Evolutionary conservation across 2,329 filamentous ascomycete species (phyloP).

Genomic region (Albophoma yamanashiensis): DNA sequence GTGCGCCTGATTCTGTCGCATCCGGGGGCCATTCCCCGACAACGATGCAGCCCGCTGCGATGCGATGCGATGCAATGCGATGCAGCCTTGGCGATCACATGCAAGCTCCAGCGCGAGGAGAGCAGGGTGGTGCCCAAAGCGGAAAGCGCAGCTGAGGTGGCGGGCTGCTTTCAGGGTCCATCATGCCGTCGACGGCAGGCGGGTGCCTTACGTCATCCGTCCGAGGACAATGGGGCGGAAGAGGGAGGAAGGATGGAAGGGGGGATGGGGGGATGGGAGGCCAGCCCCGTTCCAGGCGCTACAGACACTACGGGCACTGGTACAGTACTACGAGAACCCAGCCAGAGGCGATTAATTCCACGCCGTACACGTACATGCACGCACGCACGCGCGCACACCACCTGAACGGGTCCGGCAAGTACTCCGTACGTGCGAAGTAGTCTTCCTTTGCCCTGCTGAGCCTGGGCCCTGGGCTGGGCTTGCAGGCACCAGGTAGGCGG

Average conservation of each 20-base stretch:
- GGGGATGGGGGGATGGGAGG: no score
- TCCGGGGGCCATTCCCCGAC: background rate
- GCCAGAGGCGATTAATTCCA: no score
- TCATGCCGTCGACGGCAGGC: background rate
- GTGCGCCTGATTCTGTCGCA: background rate
- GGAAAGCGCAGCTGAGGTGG: background rate
- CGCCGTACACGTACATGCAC: no score
- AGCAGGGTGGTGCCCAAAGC: background rate
- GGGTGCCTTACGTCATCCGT: background rate
- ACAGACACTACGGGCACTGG: no score
- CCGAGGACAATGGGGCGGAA: background rate
- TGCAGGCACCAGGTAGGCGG: background rate
- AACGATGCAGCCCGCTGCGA: background rate
- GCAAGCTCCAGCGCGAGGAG: background rate
- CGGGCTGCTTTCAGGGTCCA: background rate
- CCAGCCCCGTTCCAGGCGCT: no score
- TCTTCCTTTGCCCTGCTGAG: background rate
- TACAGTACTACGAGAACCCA: no score
- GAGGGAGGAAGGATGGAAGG: no score
- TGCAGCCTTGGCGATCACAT: background rate
- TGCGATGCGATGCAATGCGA: background rate
- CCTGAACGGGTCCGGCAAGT: no score
- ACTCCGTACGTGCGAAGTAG: no score
- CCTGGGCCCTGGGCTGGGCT: background rate
- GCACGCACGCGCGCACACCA: no score